Conservation (phyloP, 2,329 filamentous ascomycete genomes). For the Fonsecaea erecta region DNA sequence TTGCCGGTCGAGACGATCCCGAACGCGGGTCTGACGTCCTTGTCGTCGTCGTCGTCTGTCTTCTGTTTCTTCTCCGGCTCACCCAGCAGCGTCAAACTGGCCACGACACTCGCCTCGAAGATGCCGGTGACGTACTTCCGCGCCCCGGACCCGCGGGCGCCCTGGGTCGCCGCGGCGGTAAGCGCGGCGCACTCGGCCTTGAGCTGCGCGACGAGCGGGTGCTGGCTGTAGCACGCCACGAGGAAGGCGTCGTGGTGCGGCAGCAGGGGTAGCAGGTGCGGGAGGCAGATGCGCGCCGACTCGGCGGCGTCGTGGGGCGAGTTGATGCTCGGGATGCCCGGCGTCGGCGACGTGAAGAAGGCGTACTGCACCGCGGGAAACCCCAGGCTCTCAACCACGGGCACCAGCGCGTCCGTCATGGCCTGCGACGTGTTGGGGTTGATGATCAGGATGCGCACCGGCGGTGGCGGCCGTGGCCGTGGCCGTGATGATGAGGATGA, state of each 20-base stretch:
- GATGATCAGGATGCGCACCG: slow-evolving; percentile 46
- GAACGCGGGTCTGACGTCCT: slow-evolving; percentile 55
- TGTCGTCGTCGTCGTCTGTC: slow-evolving; percentile 44
- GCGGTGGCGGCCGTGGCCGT: background rate
- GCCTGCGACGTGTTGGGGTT: slow-evolving; percentile 53
- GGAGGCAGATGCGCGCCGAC: slow-evolving; percentile 67
- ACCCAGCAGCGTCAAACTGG: slow-evolving; percentile 62
- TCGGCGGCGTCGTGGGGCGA: slow-evolving; percentile 68
- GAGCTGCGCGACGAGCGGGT: slow-evolving; percentile 72
- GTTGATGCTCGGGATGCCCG: slow-evolving; percentile 76
- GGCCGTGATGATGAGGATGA: too few species aligned
- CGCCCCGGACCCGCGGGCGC: slow-evolving; percentile 24
- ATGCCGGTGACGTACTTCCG: slow-evolving; percentile 74
- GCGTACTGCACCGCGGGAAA: slow-evolving; percentile 53
- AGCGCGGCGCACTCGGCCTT: slow-evolving; percentile 48
- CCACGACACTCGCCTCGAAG: slow-evolving; percentile 79
- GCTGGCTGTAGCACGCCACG: slow-evolving; percentile 85
- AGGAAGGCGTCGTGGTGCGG: slow-evolving; percentile 71
- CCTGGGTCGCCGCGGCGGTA: slow-evolving; percentile 18
- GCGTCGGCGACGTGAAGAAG: slow-evolving; percentile 66
- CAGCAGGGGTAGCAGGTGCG: slow-evolving; percentile 54
- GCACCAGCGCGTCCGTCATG: slow-evolving; percentile 51
- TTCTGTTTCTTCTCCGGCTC: background rate
- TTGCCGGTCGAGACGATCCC: slow-evolving; percentile 88
- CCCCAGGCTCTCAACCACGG: slow-evolving; percentile 46